phyloP scores from a whole-genome alignment of 352 stramenopile species.

The Pythium periplocum region DNA sequence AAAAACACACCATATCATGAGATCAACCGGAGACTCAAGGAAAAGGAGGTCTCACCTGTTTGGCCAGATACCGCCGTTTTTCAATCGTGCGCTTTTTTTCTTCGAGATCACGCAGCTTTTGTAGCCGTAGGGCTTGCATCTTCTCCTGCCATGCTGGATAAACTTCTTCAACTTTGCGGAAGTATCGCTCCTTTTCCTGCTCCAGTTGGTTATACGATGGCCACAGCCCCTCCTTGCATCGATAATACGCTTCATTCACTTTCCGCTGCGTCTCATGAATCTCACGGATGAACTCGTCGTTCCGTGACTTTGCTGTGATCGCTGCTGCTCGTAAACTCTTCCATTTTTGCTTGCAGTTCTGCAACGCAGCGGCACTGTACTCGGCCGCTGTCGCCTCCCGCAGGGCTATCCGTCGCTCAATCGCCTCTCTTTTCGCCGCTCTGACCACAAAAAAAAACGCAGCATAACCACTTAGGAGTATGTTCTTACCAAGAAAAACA shows the following conservation, averaged over 20 bases:
- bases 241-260: constrained; percentile 36
- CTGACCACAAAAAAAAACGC: constrained; percentile 20
- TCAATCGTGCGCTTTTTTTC: constrained; percentile 72
- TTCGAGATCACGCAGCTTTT: constrained; percentile 57
- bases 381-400: constrained; percentile 72
- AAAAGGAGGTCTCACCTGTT: constrained; percentile 36
- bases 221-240: constrained; percentile 37
- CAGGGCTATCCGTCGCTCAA: constrained; percentile 71
- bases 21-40: no score
- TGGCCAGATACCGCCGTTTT: constrained; percentile 57
- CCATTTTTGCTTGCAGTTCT: constrained; percentile 62
- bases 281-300: constrained; percentile 57
- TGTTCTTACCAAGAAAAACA: background rate
- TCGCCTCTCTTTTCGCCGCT: constrained; percentile 38
- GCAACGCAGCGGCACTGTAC: constrained; percentile 60
- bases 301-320: constrained; percentile 38
- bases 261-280: constrained; percentile 49
- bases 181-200: constrained; percentile 59
- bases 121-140: constrained; percentile 40
- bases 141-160: constrained; percentile 75
- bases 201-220: constrained; percentile 31
- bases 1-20: background rate
- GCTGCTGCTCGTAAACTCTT: constrained; percentile 40
- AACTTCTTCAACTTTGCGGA: constrained; percentile 53
- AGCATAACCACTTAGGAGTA: background rate